Base-by-base conservation (phyloP, 768 basidiomycete species). In the Pulveroboletus sp. region DNA sequence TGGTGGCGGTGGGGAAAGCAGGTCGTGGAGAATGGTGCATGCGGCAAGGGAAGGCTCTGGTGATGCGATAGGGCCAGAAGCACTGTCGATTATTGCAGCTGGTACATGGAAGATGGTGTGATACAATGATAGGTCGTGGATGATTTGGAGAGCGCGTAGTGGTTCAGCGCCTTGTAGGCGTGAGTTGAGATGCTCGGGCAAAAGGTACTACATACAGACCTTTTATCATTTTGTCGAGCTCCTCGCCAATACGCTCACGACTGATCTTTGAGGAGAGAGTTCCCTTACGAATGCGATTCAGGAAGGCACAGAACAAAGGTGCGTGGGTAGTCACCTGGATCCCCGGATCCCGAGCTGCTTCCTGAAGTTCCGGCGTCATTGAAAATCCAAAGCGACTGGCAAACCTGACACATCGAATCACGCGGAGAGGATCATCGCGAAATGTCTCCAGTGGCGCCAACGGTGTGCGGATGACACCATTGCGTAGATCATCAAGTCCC, bases 151-250 rank as follows among this genome's bases (percentile, higher is more conserved):
- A 10, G 94, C 77, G 25, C 74, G 76, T 5, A 89, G 65, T 1
- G 97, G 93, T 62, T 91, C 78, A 10, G 73, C 77, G 19, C 85
- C 94, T 94, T 50, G 49, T 31, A 12, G 9, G n/a, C 34, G 43
- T 53, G 20, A 57, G 45, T 19, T 29, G 25, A 5, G 47, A 31
- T 16, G 31, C 8, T 39, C 49, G 13, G 43, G 23, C 39, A 47
- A 43, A 25, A 51, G 11, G 34, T 32, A 35, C 1, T 24, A 19
- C 20, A 43, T 20, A 45, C 52, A 25, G n/a, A 86, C 95, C 86
- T 73, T 84, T 84, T 64, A 98, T 77, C 90, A 97, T 98, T 66
- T 98, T 99, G 53, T 87, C 80, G 13, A 98, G 60, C 67, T 99
- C 97, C 53, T 88, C 88, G 1, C 94, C 94, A 6, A 94, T 81